Base-by-base conservation (phyloP, 2,329 filamentous ascomycete species). In the Claviceps fusiformis region DNA sequence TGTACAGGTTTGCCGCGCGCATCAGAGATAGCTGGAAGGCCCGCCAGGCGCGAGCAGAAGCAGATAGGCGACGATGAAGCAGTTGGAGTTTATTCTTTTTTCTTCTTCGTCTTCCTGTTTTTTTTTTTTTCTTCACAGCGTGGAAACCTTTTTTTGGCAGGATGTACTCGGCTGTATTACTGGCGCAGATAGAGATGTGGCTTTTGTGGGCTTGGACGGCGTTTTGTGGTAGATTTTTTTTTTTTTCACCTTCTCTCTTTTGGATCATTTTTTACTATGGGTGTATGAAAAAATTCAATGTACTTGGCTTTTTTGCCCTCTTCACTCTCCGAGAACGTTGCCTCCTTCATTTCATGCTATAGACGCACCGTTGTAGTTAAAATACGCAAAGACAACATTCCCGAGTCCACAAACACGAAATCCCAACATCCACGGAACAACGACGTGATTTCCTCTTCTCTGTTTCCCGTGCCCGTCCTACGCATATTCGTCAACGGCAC, bases 1-100 rank as follows among this genome's bases (percentile, higher is more conserved):
- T 98, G 39, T 77, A 91, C 49, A 77, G 72, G 2, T 77, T 81
- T 0, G 86, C 86, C 33, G 79, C 77, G 43, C 74, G 71, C n/a
- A 92, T 97, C 61, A 83, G 87, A 61, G 80, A 85, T 35, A 83
- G 82, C 15, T 95, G 90, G 85, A 95, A 95, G 71, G 75, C 79
- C 59, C 76, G 82, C 17, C 70, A 73, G 58, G 68, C 67, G 31
- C 62, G 62, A 9, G 55, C 58, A 46, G 62, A 69, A 46, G 62
- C 66, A 50, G 66, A 68, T 33, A 58, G 53, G 48, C 61, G 61
- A n/a, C 52, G 56, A 39, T 60, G 55, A 33, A 29, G 46, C 29
- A 35, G 33, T n/a, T 31, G 44, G 33, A 9, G 31, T n/a, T 52
- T 2, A 33, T 24, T 5, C 17, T n/a, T n/a, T 19, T 11, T 31